Evolutionary conservation across 352 stramenopile genomes (phyloP), one percentile per base, ranked within the genome.

Genomic region (Globisporangium viniferum): DNA sequence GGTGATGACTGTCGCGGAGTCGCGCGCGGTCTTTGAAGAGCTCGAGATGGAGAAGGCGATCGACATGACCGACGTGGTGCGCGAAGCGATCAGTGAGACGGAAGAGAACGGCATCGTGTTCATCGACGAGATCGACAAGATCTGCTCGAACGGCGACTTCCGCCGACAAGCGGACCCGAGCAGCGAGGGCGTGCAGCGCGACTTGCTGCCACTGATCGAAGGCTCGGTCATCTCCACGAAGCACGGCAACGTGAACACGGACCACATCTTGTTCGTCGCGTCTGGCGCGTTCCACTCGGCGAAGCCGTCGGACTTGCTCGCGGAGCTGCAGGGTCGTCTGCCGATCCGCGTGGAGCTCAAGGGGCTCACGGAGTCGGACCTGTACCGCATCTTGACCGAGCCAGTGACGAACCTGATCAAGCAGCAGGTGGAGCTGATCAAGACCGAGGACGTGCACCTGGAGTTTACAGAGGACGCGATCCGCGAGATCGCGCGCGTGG

Each of bases 81-180:
- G 85, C 39, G 86, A 96, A 57, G 86, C 88, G 12, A 93, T 96
- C 51, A 76, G 76, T n/a, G 85, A 96, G 71, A 98, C 98, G 6
- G 97, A 99, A 75, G 95, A 99, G 82, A 98, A 97, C 66, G 98
- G 98, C 15, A 99, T 99, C 73, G 98, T 99, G 36, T 99, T 99
- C 76, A 99, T 99, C 70, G 98, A 99, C 80, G 98, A 99, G 76
- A 99, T 99, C 69, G 98, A 99, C 79, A 99, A 99, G 82, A 99
- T 99, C 70, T 99, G 97, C 74, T 98, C 96, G 49, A 95, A 89
- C 35, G 94, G 93, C 67, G 96, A 99, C 74, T 98, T 95, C 74
- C 82, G 92, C 64, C 82, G 92, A 54, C 90, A 91, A 15, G 96
- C 97, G 0, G 98, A 99, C 76, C 97, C 98, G 7, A 99, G 93